These are phyloP conservation scores for Chlamydomonas sphaeroides DNA, from an alignment of 139 green algal species.

Conservation along the genomic window DNA sequence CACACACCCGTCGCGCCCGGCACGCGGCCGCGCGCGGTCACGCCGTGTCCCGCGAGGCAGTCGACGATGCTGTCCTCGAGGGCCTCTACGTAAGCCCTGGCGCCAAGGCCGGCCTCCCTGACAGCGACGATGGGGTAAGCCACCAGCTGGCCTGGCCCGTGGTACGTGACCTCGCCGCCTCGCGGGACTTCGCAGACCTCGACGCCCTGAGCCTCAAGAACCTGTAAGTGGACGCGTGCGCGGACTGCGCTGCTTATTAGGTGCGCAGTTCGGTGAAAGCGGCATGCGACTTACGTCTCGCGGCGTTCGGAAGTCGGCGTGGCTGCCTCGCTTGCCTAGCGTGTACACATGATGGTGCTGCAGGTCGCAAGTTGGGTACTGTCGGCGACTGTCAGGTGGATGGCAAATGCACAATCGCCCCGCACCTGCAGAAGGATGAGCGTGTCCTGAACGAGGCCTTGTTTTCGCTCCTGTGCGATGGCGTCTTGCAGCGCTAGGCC, in stretches of 20 bases:
- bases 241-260: neutral
- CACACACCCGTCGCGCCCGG: slow-evolving; percentile 87
- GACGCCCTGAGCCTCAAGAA: slow-evolving; percentile 31
- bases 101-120: slow-evolving; percentile 67
- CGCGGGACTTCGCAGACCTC: slow-evolving; percentile 58
- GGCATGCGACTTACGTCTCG: slow-evolving; percentile 39
- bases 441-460: slow-evolving; percentile 52
- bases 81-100: slow-evolving; percentile 87
- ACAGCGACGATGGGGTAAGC: slow-evolving; percentile 92
- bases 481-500: slow-evolving; percentile 8
- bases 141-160: slow-evolving; percentile 93
- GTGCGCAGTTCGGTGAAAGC: neutral
- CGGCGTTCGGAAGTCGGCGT: slow-evolving; percentile 63
- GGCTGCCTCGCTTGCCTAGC: slow-evolving; percentile 84
- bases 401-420: neutral
- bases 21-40: slow-evolving; percentile 46
- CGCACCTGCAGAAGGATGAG: slow-evolving; percentile 71
- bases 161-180: slow-evolving; percentile 91
- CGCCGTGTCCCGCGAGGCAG: slow-evolving; percentile 55
- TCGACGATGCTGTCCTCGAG: slow-evolving; percentile 89
- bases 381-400: too few species aligned
- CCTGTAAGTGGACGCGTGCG: too few species aligned
- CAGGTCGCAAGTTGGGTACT: too few species aligned
- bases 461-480: neutral
- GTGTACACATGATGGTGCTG: slow-evolving; percentile 88